Base-by-base conservation (phyloP, 495 filamentous ascomycete species). In the Choiromyces venosus region DNA sequence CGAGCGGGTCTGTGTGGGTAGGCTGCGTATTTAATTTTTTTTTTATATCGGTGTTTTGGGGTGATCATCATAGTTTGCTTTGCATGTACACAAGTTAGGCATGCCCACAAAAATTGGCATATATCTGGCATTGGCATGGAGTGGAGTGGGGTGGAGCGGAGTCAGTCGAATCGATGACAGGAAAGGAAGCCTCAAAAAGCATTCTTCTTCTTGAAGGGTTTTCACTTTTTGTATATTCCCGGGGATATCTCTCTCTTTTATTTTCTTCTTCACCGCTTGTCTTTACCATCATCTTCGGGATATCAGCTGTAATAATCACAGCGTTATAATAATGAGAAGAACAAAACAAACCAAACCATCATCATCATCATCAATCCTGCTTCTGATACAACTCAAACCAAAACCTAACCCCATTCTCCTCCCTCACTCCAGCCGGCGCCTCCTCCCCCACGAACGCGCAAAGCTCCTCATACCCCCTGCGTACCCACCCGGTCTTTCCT, bases 301-400 rank as follows among this genome's bases (percentile, higher is more conserved):
- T 33, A 61, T 61, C 25, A 33, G n/a, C 25, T 61, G 29, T 61
- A 61, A 61, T 61, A 19, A 36, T 25, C 40, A 44, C 52, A 52
- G 37, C 46, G 35, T 29, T 52, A 18, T 56, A 69, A 40, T 69
- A n/a, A 46, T 69, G 42, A 52, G 39, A 37, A 35, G 38, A 72
- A 14, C 37, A 35, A 5, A 46, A 35, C 39, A 35, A 29, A 69
- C 25, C 68, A 42, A 29, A 35, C 7, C 40, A 68, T 40, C 40
- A n/a, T 14, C 33, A 37, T 38, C 61, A 76, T 69, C 72, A 81
- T 68, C 40, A 82, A 73, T n/a, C n/a, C n/a, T 76, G 78, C 83
- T 82, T 85, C 83, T 86, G 86, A 86, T 88, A 90, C 85, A 90
- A 86, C 83, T 91, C 85, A 83, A 88, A 91, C 79, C 88, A 85